A percentile compares a stretch with the other conserved stretches of the same genome.
These are phyloP conservation scores for Verbascum thapsus DNA, from an alignment of 257 asterid species.

Conservation along the genomic window DNA sequence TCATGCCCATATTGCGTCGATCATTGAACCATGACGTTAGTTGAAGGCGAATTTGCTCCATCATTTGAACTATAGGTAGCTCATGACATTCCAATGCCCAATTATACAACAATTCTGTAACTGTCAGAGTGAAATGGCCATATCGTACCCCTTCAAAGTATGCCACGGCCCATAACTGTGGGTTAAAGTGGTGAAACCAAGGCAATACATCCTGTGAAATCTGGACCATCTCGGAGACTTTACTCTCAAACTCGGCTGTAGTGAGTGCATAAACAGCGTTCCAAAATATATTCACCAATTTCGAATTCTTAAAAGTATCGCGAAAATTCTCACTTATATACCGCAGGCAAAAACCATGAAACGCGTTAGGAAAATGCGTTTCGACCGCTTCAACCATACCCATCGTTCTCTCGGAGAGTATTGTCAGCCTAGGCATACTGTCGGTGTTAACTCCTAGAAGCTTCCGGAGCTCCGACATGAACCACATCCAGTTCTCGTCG, in stretches of 20 bases:
- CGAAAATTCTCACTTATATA: conserved; percentile 86
- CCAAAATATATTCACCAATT: conserved; percentile 92
- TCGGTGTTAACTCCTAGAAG: conserved; percentile 94
- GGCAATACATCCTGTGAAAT: conserved; percentile 69
- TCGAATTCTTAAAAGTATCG: conserved; percentile 86
- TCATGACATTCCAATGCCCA: conserved; percentile 97
- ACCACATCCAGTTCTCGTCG: conserved; percentile 97
- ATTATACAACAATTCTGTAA: conserved; percentile 66
- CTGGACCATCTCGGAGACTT: conserved; percentile 79
- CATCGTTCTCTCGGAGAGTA: conserved; percentile 79
- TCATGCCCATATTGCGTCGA: conserved; percentile 61
- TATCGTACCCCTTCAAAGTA: conserved; percentile 93
- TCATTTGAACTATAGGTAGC: conserved; percentile 87
- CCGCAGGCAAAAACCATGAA: conserved; percentile 87
- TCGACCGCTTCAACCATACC: conserved; percentile 88
- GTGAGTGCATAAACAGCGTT: conserved; percentile 94
- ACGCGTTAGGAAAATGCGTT: conserved; percentile 83
- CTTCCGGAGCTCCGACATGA: conserved; percentile 88
- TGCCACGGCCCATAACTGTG: conserved; percentile 93
- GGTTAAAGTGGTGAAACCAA: conserved; percentile 79
- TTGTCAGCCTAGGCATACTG: conserved; percentile 82
- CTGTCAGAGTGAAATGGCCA: conserved; percentile 74
- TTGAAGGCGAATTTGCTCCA: conserved; percentile 85
- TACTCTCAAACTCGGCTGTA: conserved; percentile 74
- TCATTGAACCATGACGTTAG: conserved; percentile 76